Conservation (phyloP, 2,329 filamentous ascomycete genomes). For the Xylaria digitata region DNA sequence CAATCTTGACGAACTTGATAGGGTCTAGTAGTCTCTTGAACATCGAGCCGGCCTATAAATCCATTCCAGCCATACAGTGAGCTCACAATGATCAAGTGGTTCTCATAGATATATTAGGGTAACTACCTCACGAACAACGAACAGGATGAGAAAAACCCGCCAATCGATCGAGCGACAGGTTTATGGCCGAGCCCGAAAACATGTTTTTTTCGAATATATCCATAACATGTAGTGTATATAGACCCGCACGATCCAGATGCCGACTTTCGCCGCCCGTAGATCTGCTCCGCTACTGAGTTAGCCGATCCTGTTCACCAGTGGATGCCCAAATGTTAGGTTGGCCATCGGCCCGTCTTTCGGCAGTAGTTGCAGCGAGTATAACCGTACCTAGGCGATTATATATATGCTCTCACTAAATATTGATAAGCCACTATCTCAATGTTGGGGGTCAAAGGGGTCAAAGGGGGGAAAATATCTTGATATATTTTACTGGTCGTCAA, state of each 20-base stretch:
- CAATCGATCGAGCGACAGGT: slow-evolving; percentile 11
- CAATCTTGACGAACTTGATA: slow-evolving; percentile 9
- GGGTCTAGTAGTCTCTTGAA: slow-evolving; percentile 3
- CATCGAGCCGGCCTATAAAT: slow-evolving; percentile 7
- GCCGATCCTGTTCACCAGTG: slow-evolving; percentile 14
- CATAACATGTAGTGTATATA: slow-evolving; percentile 17
- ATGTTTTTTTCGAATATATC: slow-evolving; percentile 18
- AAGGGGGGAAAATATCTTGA: background rate
- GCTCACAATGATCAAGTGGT: background rate
- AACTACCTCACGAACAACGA: background rate
- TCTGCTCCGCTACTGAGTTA: slow-evolving; percentile 24
- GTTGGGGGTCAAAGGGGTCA: slow-evolving; percentile 6
- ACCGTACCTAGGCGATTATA: slow-evolving; percentile 15
- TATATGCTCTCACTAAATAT: slow-evolving; percentile 1
- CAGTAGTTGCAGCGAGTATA: slow-evolving; percentile 34
- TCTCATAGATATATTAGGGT: background rate
- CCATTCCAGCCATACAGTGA: background rate
- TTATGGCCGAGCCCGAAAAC: slow-evolving; percentile 23
- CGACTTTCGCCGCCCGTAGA: slow-evolving; percentile 34
- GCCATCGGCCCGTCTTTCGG: slow-evolving; percentile 39
- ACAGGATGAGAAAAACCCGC: background rate
- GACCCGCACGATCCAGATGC: slow-evolving; percentile 19
- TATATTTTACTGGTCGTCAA: too few species aligned
- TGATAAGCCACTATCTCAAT: slow-evolving; percentile 1
- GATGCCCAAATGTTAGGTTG: slow-evolving; percentile 23